Conservation (phyloP, 352 stramenopile species). For the Phytopythium montanum region DNA sequence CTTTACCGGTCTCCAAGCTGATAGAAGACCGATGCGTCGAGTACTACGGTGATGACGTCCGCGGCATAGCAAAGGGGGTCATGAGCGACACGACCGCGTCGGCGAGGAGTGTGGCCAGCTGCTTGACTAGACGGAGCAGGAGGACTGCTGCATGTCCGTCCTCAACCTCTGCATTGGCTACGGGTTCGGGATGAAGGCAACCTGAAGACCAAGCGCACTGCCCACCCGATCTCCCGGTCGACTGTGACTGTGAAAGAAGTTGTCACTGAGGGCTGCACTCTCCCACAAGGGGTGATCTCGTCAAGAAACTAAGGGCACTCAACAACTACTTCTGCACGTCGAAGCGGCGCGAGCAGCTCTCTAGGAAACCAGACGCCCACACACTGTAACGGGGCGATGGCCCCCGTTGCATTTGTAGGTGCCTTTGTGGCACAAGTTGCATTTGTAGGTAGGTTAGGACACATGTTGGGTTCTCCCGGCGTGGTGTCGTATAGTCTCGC, state of each 20-base stretch:
- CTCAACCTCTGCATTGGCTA: slow-evolving; percentile 12
- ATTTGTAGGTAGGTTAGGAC: too few species aligned
- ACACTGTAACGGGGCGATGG: too few species aligned
- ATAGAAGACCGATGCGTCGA: neutral
- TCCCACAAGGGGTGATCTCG: neutral
- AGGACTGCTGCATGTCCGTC: slow-evolving; percentile 11
- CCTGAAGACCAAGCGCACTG: neutral
- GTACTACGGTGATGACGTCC: neutral
- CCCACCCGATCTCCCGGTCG: neutral
- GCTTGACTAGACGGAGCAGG: slow-evolving; percentile 12
- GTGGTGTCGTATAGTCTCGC: too few species aligned
- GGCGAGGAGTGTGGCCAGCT: slow-evolving; percentile 3
- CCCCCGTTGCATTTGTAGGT: too few species aligned
- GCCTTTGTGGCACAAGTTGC: too few species aligned
- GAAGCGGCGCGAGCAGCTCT: neutral
- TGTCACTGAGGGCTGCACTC: neutral
- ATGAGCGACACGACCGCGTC: neutral
- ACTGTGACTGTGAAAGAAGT: neutral
- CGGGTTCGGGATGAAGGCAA: slow-evolving; percentile 12
- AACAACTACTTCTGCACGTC: neutral
- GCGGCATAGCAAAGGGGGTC: neutral
- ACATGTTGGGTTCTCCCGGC: too few species aligned
- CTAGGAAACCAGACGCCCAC: too few species aligned
- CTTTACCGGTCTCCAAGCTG: neutral
- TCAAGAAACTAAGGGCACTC: neutral